Evolutionary conservation across 2,329 filamentous ascomycete genomes (phyloP).

Genomic region (Trematosphaeria pertusa): DNA sequence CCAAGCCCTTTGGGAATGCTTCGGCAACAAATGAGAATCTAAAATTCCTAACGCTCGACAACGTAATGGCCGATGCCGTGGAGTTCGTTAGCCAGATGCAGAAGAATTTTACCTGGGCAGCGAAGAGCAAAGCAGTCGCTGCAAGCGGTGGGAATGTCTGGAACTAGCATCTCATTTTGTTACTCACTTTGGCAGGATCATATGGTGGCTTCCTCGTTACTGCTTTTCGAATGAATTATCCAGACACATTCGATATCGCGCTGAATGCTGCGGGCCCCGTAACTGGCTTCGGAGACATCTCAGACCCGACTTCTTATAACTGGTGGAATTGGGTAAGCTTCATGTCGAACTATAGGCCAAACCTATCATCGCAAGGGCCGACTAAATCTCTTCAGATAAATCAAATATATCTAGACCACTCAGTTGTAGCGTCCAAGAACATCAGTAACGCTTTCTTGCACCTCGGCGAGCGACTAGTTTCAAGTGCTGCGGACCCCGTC

Average conservation of each 20-base stretch:
- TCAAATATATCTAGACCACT: background rate
- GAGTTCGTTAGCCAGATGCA: conserved; percentile 5
- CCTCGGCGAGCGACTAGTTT: background rate
- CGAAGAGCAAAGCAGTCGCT: conserved; percentile 2
- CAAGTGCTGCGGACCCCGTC: no score
- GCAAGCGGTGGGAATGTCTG: conserved; percentile 3
- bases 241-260: background rate
- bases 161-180: background rate
- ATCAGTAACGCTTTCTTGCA: background rate
- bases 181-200: background rate
- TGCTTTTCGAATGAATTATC: conserved; percentile 6
- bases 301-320: conserved; percentile 4
- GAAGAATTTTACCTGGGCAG: background rate
- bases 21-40: conserved; percentile 1
- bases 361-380: background rate
- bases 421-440: background rate
- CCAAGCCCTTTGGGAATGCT: conserved; percentile 7
- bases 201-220: conserved; percentile 8
- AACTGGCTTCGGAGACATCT: conserved; percentile 1
- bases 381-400: background rate
- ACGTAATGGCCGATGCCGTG: conserved; percentile 8
- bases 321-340: conserved; percentile 7
- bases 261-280: conserved; percentile 4
- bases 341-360: background rate
- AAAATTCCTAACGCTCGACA: conserved; percentile 10